Base-by-base conservation (phyloP, 441 rosid species). In the Lepidium campestre region DNA sequence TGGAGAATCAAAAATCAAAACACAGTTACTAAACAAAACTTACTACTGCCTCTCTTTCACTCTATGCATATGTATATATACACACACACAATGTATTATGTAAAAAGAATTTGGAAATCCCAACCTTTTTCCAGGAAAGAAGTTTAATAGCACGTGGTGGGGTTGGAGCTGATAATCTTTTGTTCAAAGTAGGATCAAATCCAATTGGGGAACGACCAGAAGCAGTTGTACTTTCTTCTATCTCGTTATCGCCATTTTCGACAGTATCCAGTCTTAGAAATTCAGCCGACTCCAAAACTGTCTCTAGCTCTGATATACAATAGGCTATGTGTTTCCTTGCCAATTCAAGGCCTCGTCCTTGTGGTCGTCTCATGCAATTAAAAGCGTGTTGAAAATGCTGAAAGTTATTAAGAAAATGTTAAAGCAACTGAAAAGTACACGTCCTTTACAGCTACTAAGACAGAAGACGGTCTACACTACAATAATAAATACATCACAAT, bases 321-420 rank as follows among this genome's bases (percentile, higher is more conserved):
- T 88, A 81, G 18, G 84, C 81, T 79, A 91, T 80, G 78, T 94
- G 98, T 70, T 89, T 94, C 78, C 91, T 81, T 8, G 98, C 98
- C 86, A 90, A 79, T 79, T 86, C 96, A 74, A 86, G 72, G 50
- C 99, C 99, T 79, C 93, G 87, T 72, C 98, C 99, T 81, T 94
- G 98, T 59, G 97, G 90, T 67, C 97, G 83, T 81, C 79, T 86
- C 93, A 94, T 83, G 73, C 85, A 83, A 53, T 80, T 71, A 70
- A 94, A 87, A 78, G 90, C 79, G 70, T 91, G 98, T 73, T 82
- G 90, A 82, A 88, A 89, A 75, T 89, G 96, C 99, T 94, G 96
- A 81, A 85, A 77, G 69, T 31, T 68, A 58, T 55, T 18, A 65
- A 75, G 55, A 71, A 63, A 35, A 49, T 5, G 39, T 73, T 57